phyloP scores from a whole-genome alignment of 768 basidiomycete genomes.

The Leccinellum rugosiceps region DNA sequence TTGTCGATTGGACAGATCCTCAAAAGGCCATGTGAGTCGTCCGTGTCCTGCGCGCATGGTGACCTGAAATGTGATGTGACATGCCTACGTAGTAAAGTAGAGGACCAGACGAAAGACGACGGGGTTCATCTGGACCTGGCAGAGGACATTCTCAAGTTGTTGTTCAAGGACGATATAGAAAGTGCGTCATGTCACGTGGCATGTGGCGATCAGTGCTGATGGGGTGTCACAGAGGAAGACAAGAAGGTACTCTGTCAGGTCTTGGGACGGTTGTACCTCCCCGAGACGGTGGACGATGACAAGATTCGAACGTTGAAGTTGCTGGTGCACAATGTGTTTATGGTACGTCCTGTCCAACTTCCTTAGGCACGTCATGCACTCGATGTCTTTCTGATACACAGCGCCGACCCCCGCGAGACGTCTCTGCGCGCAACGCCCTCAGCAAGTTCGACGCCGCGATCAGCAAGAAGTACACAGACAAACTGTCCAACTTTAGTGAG shows the following conservation, averaged over 20 bases:
- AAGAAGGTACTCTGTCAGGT: conserved; percentile 64
- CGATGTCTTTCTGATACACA: conserved; percentile 17
- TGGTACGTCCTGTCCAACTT: background rate
- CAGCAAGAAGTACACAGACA: conserved; percentile 67
- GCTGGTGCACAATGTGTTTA: conserved; percentile 45
- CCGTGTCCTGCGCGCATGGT: background rate
- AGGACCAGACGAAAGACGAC: conserved; percentile 37
- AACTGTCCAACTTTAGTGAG: conserved; percentile 69
- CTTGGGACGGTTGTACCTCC: conserved; percentile 61
- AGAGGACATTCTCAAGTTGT: conserved; percentile 44
- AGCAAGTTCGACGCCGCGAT: conserved; percentile 64
- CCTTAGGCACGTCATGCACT: background rate
- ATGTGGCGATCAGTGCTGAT: background rate
- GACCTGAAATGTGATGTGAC: background rate
- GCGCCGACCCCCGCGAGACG: conserved; percentile 60
- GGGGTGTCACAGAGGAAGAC: conserved; percentile 45
- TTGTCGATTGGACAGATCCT: conserved; percentile 89
- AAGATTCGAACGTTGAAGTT: conserved; percentile 62
- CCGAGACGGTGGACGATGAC: conserved; percentile 66
- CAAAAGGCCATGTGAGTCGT: conserved; percentile 58
- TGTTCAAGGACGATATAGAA: conserved; percentile 47
- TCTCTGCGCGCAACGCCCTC: conserved; percentile 64
- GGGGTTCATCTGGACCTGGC: conserved; percentile 56
- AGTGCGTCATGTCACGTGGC: conserved; percentile 40
- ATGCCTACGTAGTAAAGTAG: conserved; percentile 34